phyloP scores from a whole-genome alignment of 1,284 basidiomycete species.

The Trametes sp. region DNA sequence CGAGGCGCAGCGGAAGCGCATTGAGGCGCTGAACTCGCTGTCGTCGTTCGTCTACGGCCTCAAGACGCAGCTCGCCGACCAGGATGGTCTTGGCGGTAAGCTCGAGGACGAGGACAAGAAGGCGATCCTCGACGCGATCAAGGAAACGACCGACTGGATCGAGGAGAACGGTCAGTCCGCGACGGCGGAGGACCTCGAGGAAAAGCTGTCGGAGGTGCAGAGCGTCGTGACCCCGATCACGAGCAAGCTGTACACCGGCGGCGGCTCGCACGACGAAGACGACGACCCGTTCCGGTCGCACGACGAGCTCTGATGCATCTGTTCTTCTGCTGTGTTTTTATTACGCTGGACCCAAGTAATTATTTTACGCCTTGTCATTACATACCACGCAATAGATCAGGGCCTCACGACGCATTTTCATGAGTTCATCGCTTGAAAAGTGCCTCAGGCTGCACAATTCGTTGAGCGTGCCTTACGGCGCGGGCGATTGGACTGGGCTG shows the following conservation, averaged over 20 bases:
- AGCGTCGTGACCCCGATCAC: slow-evolving; percentile 69
- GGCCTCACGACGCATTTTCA: slow-evolving; percentile 27
- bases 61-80: slow-evolving; percentile 87
- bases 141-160: slow-evolving; percentile 93
- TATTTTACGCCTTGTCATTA: slow-evolving; percentile 33
- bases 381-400: slow-evolving; percentile 34
- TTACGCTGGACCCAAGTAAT: slow-evolving; percentile 34
- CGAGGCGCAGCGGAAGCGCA: slow-evolving; percentile 86
- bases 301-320: slow-evolving; percentile 65
- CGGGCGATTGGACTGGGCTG: too few species aligned
- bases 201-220: slow-evolving; percentile 80
- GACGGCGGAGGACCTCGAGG: slow-evolving; percentile 88
- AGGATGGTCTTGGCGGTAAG: slow-evolving; percentile 92
- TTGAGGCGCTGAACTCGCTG: slow-evolving; percentile 85
- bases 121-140: slow-evolving; percentile 82
- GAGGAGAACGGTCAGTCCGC: slow-evolving; percentile 83
- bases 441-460: too few species aligned
- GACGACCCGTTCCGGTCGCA: slow-evolving; percentile 67
- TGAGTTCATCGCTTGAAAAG: too few species aligned
- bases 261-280: slow-evolving; percentile 51
- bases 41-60: slow-evolving; percentile 84
- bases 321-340: slow-evolving; percentile 31
- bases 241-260: slow-evolving; percentile 77
- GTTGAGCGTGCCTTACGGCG: too few species aligned
- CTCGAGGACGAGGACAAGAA: slow-evolving; percentile 90